Base-by-base conservation (phyloP, 2,329 filamentous ascomycete genomes). In the Pseudonectria buxi region DNA sequence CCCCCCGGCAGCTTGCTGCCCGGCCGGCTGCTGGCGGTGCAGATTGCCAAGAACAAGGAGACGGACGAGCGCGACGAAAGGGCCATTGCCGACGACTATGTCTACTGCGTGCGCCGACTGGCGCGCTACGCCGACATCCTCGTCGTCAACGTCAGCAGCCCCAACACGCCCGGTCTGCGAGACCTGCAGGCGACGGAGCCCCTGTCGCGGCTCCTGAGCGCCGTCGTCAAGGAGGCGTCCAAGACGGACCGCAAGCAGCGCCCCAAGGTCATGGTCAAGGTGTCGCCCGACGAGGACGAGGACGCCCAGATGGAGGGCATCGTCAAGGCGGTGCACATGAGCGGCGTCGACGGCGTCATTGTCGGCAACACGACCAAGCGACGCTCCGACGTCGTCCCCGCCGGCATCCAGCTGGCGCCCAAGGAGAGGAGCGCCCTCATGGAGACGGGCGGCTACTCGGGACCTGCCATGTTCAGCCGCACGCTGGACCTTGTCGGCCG, bases 81-180 rank as follows among this genome's bases (percentile, higher is more conserved):
- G 28, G 89, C 88, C 24, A 83, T 96, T 33, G 72, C 75, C 15
- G 76, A 83, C 50, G 78, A 82, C 56, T 95, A 96, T 56, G 84
- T 92, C n/a, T 86, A 84, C 60, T 95, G 90, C 52, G 89, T 95
- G 4, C 71, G 83, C 36, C 74, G 81, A 30, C 68, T 98, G 26
- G 92, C 83, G 4, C 82, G 74, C 33, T 98, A 95, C 57, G 88
- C 92, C 10, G 92, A 98, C 54, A 83, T 98, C 25, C 67, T 98
- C n/a, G 90, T 96, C 7, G 92, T 98, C 55, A 98, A 98, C 53
- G 92, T 98, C 32, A 95, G 88, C 54, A 94, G 86, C 50, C 92
- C 92, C 15, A 98, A 98, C 64, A 96, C 90, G 0, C 90, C 90
- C 0, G 90, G 92, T 0, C 72, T 96, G 32, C 78, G 92, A 15